Base-by-base conservation (phyloP, 441 rosid genomes). In the Sinapis alba region DNA sequence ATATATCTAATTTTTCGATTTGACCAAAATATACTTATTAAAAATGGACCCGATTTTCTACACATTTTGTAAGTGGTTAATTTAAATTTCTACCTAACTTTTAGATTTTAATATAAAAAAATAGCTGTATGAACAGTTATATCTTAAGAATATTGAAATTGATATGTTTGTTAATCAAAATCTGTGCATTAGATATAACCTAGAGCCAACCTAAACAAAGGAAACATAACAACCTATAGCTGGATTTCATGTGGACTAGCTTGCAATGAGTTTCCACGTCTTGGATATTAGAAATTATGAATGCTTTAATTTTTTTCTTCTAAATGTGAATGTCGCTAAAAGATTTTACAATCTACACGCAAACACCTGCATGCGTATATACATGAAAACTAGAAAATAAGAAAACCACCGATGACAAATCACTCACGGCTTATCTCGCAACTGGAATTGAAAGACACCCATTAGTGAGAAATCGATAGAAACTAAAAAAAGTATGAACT, bases 261-360 rank as follows among this genome's bases (percentile, higher is more conserved):
- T 75, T 75, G 74, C 64, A 62, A 36, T 53, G 50, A 68, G 69
- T 38, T 62, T 62, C 36, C 69, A 75, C 74, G 50, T 68, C 69
- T 53, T 24, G 61, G 16, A 59, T 28, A 56, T 9, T 72, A 51
- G 1, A 2, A 10, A 59, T 43, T 43, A 43, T 43, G 30, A 26
- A 41, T 18, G 9, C 9, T 8, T 50, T 51, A 41, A 13, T n/a
- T 50, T 18, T 18, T 18, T 7, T 7, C 9, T 45, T 45, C 5
- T 53, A 53, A 53, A 9, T 3, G 24, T 53, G 4, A 41, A 28
- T 19, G 6, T 53, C 43, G 60, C 51, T 61, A 20, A 30, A 60
- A 6, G 10, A 57, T 28, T 4, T 21, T 20, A 54, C 59, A 54
- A 53, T 53, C 20, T 7, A 6, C n/a, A 23, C 62, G 28, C 19